These are phyloP conservation scores for Cyberlindnera saturnus DNA, from an alignment of 805 yeast genomes.

Conservation along the genomic window DNA sequence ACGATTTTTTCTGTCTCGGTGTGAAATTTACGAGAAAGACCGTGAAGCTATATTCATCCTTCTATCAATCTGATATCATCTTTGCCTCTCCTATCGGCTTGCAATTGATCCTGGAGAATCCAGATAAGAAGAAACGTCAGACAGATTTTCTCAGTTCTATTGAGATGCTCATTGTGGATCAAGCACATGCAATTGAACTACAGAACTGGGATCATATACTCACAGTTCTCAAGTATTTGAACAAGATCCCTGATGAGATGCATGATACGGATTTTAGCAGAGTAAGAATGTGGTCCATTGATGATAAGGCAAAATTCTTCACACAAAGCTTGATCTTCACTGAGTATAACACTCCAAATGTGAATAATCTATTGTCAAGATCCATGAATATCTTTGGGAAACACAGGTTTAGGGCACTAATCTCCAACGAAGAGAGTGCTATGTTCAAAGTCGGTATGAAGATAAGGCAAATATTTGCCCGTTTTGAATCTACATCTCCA, in stretches of 20 bases:
- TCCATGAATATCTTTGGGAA: slow-evolving; percentile 56
- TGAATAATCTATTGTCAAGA: slow-evolving; percentile 54
- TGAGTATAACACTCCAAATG: slow-evolving; percentile 75
- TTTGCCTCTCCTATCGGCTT: slow-evolving; percentile 91
- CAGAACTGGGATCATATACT: slow-evolving; percentile 88
- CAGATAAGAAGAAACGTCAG: slow-evolving; percentile 51
- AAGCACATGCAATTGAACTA: slow-evolving; percentile 79
- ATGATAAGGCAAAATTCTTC: slow-evolving; percentile 65
- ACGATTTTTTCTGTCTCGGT: slow-evolving; percentile 91
- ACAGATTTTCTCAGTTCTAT: slow-evolving; percentile 84
- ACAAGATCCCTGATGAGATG: slow-evolving; percentile 70
- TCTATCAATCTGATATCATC: slow-evolving; percentile 79
- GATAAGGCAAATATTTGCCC: slow-evolving; percentile 62
- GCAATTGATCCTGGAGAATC: slow-evolving; percentile 67
- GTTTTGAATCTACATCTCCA: slow-evolving; percentile 56
- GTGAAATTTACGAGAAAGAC: slow-evolving; percentile 85
- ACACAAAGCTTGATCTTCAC: slow-evolving; percentile 77
- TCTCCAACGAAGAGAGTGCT: slow-evolving; percentile 42
- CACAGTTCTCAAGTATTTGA: slow-evolving; percentile 61
- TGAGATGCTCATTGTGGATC: slow-evolving; percentile 75
- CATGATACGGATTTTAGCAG: slow-evolving; percentile 87
- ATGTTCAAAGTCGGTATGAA: slow-evolving; percentile 61
- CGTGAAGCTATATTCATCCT: slow-evolving; percentile 74
- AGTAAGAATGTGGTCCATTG: slow-evolving; percentile 87
- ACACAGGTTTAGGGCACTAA: slow-evolving; percentile 44